Evolutionary conservation across 2,329 filamentous ascomycete genomes (phyloP).

Genomic region (Sclerotinia minor): DNA sequence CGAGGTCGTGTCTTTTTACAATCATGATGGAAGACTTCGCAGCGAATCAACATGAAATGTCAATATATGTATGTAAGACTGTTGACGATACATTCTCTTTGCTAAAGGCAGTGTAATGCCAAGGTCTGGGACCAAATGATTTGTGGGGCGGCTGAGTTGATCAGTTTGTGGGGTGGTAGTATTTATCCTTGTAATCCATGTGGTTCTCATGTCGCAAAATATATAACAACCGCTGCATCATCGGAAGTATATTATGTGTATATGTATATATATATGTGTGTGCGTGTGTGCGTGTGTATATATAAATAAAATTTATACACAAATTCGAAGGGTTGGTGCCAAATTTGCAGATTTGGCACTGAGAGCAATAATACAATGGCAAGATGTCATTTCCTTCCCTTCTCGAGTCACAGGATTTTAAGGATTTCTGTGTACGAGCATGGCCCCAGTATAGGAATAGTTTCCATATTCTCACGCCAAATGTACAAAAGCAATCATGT

Average conservation of each 20-base stretch:
- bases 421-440: too few relatives aligned
- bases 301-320: not conserved
- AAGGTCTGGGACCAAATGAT: slow-evolving; percentile 12
- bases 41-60: not conserved
- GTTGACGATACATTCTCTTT: slow-evolving; percentile 16
- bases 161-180: slow-evolving; percentile 7
- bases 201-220: slow-evolving; percentile 2
- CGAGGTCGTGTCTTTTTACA: not conserved
- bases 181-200: not conserved
- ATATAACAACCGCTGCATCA: too few relatives aligned
- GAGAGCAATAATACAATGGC: not conserved
- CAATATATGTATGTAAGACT: slow-evolving; percentile 15
- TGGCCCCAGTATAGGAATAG: not conserved
- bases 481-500: not conserved
- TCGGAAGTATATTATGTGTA: too few relatives aligned
- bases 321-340: not conserved
- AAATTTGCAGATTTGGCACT: not conserved
- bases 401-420: too few relatives aligned
- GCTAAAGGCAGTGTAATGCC: slow-evolving; percentile 17
- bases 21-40: slow-evolving; percentile 5
- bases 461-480: not conserved
- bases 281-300: too few relatives aligned
- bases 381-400: not conserved
- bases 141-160: slow-evolving; percentile 8
- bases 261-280: not conserved